Percentiles rank a stretch among this genome's conserved stretches.
Conservation (phyloP, 257 asterid genomes). For the Ilex aquifolium region DNA sequence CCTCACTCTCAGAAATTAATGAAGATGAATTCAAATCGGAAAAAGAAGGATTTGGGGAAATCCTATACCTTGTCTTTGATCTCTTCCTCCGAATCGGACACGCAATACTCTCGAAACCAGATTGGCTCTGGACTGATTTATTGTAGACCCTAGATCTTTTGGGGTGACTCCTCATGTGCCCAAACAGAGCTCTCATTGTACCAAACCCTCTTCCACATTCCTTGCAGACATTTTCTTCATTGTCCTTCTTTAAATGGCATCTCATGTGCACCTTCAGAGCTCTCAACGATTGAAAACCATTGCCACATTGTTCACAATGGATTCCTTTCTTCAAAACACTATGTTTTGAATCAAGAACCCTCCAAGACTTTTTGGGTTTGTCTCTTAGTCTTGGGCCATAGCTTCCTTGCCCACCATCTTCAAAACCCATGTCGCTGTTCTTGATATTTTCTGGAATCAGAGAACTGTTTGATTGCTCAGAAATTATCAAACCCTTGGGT, state of each 20-base stretch:
- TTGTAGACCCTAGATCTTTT: slow-evolving; percentile 32
- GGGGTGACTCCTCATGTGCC: slow-evolving; percentile 13
- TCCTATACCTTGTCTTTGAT: slow-evolving; percentile 51
- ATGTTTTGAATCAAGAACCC: slow-evolving; percentile 34
- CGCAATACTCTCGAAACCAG: slow-evolving; percentile 32
- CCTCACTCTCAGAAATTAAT: slow-evolving; percentile 32
- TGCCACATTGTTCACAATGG: slow-evolving; percentile 62
- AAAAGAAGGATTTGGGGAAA: slow-evolving; percentile 19
- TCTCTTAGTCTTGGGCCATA: slow-evolving; percentile 60
- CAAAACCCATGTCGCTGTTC: slow-evolving; percentile 10
- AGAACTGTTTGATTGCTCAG: slow-evolving; percentile 23
- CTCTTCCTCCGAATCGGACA: slow-evolving; percentile 59
- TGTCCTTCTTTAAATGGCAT: slow-evolving; percentile 23
- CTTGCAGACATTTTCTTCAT: neutral
- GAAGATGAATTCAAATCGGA: slow-evolving; percentile 25
- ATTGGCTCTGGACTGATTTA: slow-evolving; percentile 29
- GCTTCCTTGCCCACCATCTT: slow-evolving; percentile 34
- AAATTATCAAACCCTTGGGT: slow-evolving; percentile 9
- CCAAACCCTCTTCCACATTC: neutral
- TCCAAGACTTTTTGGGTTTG: slow-evolving; percentile 80
- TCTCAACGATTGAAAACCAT: slow-evolving; percentile 46
- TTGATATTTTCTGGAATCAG: slow-evolving; percentile 26
- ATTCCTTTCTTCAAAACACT: slow-evolving; percentile 6
- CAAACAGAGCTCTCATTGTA: neutral
- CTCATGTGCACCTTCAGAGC: slow-evolving; percentile 86